phyloP scores from a whole-genome alignment of 2,329 filamentous ascomycete genomes.

The Chrysosporium keratinophilum region DNA sequence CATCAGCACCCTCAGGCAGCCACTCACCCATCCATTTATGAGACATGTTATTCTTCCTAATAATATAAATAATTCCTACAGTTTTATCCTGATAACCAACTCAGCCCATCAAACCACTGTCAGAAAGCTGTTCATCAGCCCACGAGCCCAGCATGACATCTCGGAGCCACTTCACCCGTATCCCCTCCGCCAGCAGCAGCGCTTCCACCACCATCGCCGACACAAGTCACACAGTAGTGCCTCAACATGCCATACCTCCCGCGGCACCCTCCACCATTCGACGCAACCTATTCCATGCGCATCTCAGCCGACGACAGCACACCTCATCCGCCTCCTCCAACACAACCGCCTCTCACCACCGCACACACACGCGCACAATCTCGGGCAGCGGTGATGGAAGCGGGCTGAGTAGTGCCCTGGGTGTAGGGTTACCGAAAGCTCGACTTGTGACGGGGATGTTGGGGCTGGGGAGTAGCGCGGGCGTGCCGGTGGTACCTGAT shows the following conservation, averaged over 20 bases:
- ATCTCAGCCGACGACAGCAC: slow-evolving; percentile 7
- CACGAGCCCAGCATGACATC: slow-evolving; percentile 9
- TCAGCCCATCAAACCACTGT: too few relatives aligned
- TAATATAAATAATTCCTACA: too few relatives aligned
- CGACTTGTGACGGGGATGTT: slow-evolving; percentile 5
- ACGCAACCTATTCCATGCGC: slow-evolving; percentile 15
- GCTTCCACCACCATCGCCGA: slow-evolving; percentile 10
- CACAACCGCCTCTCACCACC: not conserved
- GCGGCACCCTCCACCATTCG: slow-evolving; percentile 11
- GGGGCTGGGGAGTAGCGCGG: not conserved
- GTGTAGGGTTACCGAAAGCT: slow-evolving; percentile 2
- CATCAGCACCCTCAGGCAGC: too few relatives aligned
- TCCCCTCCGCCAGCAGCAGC: slow-evolving; percentile 13
- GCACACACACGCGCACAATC: not conserved
- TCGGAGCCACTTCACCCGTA: slow-evolving; percentile 12
- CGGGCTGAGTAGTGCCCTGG: slow-evolving; percentile 2
- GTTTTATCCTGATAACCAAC: too few relatives aligned
- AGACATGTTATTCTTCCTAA: too few relatives aligned
- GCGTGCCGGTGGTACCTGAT: slow-evolving; percentile 18
- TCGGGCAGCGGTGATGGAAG: slow-evolving; percentile 9
- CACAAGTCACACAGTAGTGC: slow-evolving; percentile 2
- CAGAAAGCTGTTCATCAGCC: not conserved
- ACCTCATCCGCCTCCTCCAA: slow-evolving; percentile 5
- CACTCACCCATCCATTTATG: too few relatives aligned
- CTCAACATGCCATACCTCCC: not conserved